Evolutionary conservation across 257 asterid species (phyloP), one percentile per base, ranked within the genome.

Genomic region (Solanum lycopersicoides): DNA sequence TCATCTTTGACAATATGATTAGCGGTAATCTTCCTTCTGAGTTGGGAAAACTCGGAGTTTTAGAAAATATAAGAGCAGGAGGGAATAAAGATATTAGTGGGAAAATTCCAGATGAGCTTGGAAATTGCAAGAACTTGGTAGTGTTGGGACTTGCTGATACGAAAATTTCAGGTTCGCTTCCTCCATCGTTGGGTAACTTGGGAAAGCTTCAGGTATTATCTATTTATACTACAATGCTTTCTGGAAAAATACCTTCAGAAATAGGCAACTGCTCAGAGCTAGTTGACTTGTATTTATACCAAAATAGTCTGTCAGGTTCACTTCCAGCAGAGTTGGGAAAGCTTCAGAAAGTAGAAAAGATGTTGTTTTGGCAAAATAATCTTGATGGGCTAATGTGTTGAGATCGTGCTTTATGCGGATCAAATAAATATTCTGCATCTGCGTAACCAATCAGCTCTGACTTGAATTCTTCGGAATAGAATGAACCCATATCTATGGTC

Each of bases 241-340:
- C 97, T 1, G 98, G 98, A 2, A 91, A 92, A 86, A 92, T 95
- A 28, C 98, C 97, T 5, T 77, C 90, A 42, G 94, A 91, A 72
- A 85, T 95, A 85, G 96, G 97, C 30, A 94, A 95, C 88, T 95
- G 97, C 68, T 85, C 97, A 25, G 98, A 93, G 92, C 93, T 95
- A 12, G 92, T 93, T 47, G 93, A 88, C 37, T 72, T 95, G 91
- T 92, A 93, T 86, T 86, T 95, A 88, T 93, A 95, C 84, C 95
- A 93, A 86, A 95, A 93, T 63, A 88, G 88, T 88, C 91, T 95
- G 50, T 90, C 97, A 60, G 98, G 98, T 35, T 86, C 93, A 71
- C 85, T 94, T 35, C 98, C 98, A 8, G 63, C 59, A 71, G 95
- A 93, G 88, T 30, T 95, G 66, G 97, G 98, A 50, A 95, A 89